Percentiles rank a stretch among this genome's conserved stretches.
Conservation (phyloP, 768 basidiomycete genomes). For the Auricularia cornea region DNA sequence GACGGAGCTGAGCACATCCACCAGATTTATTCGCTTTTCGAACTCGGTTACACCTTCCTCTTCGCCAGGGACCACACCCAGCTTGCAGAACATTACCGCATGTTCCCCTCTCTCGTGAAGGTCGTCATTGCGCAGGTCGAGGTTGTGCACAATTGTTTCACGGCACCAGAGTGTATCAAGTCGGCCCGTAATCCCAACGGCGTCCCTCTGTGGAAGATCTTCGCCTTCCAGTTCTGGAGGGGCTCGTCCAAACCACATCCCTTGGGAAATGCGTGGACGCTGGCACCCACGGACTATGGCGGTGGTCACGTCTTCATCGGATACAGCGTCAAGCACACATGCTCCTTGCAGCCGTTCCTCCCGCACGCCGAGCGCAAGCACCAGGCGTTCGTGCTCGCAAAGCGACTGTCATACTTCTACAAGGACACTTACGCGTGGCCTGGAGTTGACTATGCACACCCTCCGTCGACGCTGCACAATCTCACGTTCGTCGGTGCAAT, state of each 20-base stretch:
- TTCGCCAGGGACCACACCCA: background rate
- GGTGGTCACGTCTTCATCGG: conserved; percentile 5
- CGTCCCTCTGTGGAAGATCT: conserved; percentile 4
- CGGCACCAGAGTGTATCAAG: conserved; percentile 1
- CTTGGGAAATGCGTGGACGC: background rate
- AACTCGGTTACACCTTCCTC: conserved; percentile 4
- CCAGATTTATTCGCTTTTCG: background rate
- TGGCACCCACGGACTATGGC: conserved; percentile 5
- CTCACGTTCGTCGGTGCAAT: conserved; percentile 1
- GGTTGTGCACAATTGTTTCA: background rate
- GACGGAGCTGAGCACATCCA: background rate
- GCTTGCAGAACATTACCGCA: background rate
- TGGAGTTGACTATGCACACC: background rate
- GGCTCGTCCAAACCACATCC: background rate
- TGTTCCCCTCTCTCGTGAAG: background rate
- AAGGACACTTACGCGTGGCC: background rate
- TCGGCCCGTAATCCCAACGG: conserved; percentile 1
- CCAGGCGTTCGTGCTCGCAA: conserved; percentile 6
- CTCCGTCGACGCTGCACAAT: background rate
- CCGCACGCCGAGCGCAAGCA: conserved; percentile 2
- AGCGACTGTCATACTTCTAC: conserved; percentile 2
- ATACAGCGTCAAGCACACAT: conserved; percentile 6
- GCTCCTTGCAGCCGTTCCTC: conserved; percentile 1
- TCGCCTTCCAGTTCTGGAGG: conserved; percentile 3
- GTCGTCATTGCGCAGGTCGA: background rate